phyloP scores from a whole-genome alignment of 306 rosid species.

The Vicia faba region DNA sequence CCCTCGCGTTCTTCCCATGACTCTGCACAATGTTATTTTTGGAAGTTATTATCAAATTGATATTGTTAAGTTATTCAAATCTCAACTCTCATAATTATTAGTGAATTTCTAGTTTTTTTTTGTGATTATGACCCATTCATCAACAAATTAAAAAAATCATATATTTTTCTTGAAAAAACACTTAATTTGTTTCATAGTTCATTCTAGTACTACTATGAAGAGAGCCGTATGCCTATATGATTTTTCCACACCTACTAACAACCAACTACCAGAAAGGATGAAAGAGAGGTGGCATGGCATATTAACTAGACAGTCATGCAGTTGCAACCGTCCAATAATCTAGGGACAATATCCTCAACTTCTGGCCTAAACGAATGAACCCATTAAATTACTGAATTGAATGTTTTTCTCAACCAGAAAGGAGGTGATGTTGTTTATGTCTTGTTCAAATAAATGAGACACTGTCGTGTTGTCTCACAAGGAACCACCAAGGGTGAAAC shows the following conservation, averaged over 20 bases:
- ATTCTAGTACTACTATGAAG: too few species aligned
- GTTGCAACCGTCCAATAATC: constrained; percentile 47
- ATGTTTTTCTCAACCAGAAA: constrained; percentile 47
- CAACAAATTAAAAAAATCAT: too few species aligned
- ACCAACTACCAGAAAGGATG: constrained; percentile 7
- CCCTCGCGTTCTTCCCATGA: too few species aligned
- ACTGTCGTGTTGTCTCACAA: background rate
- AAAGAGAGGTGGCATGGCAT: background rate
- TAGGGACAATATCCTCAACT: background rate
- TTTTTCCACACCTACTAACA: constrained; percentile 31
- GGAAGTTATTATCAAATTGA: too few species aligned
- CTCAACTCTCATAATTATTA: too few species aligned
- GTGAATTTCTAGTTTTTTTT: too few species aligned
- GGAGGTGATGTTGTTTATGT: constrained; percentile 54
- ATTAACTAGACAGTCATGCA: constrained; percentile 33
- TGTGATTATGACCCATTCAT: too few species aligned
- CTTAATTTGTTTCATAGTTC: too few species aligned
- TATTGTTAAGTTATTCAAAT: too few species aligned
- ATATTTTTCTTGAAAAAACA: too few species aligned
- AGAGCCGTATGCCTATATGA: background rate
- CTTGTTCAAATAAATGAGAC: constrained; percentile 37
- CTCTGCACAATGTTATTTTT: too few species aligned
- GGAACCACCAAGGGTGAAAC: background rate
- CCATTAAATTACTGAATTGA: background rate
- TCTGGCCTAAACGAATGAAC: background rate